Evolutionary conservation across 768 basidiomycete species (phyloP), one percentile per base, ranked within the genome.

Genomic region (Boletus speciosus): DNA sequence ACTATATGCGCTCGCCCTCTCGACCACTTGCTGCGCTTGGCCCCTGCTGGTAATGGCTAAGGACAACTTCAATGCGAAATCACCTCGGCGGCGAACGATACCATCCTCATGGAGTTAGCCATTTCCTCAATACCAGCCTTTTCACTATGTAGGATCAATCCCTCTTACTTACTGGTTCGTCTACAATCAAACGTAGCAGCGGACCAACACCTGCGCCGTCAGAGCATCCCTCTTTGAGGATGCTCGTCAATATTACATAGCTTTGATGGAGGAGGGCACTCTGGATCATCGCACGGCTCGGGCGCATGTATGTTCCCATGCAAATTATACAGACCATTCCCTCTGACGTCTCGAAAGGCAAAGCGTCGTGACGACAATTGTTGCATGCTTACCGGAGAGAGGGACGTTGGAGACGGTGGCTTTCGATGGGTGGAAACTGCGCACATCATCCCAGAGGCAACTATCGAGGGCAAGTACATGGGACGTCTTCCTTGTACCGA

Each of bases 21-120:
- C 2, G 48, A 36, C 14, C 29, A 50, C 12, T 15, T 54, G 21
- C 25, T 57, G 25, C 19, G 16, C 23, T 15, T 55, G 12, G 53
- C 31, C 12, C 53, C 53, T 8, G 7, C 38, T 1, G 29, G 44
- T 8, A 34, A 50, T 12, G 10, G 12, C 6, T 48, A 25, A 47
- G 41, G 34, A 14, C 37, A 47, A 42, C 29, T 51, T 35, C 54
- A 58, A 19, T 27, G 14, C 4, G 49, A 56, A 14, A 58, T 58
- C 8, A 0, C 44, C 4, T 6, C 2, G 11, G 14, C 34, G 0
- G 5, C 2, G 25, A 29, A 43, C 7, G 0, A 58, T 14, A 0
- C 6, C 9, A 23, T 1, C 1, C 27, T 47, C 8, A 56, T 58
- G 34, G 1, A 6, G 15, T 10, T 56, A n/a, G 49, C 31, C 1